Evolutionary conservation across 2,329 filamentous ascomycete species (phyloP), one percentile per base, ranked within the genome.

Genomic region (Xylaria sp.): DNA sequence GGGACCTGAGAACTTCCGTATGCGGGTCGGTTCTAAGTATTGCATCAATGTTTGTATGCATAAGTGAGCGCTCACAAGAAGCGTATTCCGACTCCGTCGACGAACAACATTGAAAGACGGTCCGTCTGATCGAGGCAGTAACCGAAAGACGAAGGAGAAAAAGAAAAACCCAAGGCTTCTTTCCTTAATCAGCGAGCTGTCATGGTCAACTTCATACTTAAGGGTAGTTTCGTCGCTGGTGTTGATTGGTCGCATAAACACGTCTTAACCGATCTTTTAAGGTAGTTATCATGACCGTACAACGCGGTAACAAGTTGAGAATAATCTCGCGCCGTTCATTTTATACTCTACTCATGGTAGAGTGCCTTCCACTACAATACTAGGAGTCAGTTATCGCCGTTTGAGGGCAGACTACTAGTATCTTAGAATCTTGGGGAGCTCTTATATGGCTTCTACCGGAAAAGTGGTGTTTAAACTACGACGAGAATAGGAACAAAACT

Each of bases 291-390:
- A 62, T 31, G 58, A 28, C 17, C 26, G 20, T n/a, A 36, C 20
- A 38, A 28, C 40, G 13, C 20, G 17, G 33, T 13, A 20, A 15
- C 11, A 57, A 6, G 42, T 57, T 57, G 17, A 56, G 13, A 20
- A 51, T 7, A 51, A 58, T 40, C 20, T 11, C 17, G 6, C 20
- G 40, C 31, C n/a, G 28, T 46, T 17, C 15, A 23, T 46, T 51
- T 58, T 6, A n/a, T 42, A n/a, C n/a, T 26, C 6, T 63, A 51
- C 23, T 26, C 33, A 20, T 59, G 46, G 11, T 60, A 17, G 6
- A 68, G 44, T 53, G 62, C 28, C 49, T 69, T 67, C 64, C 64
- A 69, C 38, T 46, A 15, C 17, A 40, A 15, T 10, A 26, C 20
- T 42, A 11, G 13, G 51, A 57, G 54, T 57, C 11, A 57, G 23